Conservation (phyloP, 345 rosid genomes). For the Durio zibethinus region DNA sequence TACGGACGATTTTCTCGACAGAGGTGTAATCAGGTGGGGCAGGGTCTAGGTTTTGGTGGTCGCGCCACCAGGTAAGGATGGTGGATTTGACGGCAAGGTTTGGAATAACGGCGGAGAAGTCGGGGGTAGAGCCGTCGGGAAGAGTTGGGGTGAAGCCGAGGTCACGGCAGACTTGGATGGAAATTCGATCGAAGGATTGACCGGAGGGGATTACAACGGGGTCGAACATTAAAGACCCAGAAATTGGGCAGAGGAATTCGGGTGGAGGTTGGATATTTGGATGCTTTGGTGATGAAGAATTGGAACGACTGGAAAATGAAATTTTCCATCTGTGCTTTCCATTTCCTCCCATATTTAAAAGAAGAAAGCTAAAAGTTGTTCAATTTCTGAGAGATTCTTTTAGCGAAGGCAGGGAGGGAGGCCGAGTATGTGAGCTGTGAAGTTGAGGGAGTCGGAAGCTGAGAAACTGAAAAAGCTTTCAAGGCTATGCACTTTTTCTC, state of each 20-base stretch:
- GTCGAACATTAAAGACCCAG: slow-evolving; percentile 65
- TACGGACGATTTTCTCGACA: slow-evolving; percentile 44
- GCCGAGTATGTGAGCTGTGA: not conserved
- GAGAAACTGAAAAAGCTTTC: not conserved
- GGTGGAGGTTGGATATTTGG: slow-evolving; percentile 31
- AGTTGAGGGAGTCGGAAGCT: not conserved
- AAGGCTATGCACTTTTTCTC: not conserved
- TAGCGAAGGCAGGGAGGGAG: not conserved
- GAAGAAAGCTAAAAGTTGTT: not conserved
- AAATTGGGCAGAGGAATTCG: slow-evolving; percentile 72
- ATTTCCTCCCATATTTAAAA: slow-evolving; percentile 49
- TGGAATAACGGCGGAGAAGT: slow-evolving; percentile 62
- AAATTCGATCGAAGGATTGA: slow-evolving; percentile 71
- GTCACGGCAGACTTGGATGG: slow-evolving; percentile 60
- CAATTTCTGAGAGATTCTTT: not conserved
- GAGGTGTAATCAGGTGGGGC: slow-evolving; percentile 42
- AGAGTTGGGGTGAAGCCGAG: slow-evolving; percentile 48
- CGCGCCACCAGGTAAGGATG: slow-evolving; percentile 60
- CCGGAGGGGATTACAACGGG: slow-evolving; percentile 87
- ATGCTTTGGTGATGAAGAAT: slow-evolving; percentile 28
- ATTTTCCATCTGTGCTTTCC: slow-evolving; percentile 63
- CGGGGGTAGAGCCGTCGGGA: slow-evolving; percentile 45
- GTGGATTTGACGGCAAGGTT: slow-evolving; percentile 63
- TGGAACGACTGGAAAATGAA: slow-evolving; percentile 43
- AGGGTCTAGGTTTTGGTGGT: slow-evolving; percentile 33